Evolutionary conservation across 2,329 filamentous ascomycete genomes (phyloP), one percentile per base, ranked within the genome.

Genomic region (Sporothrix luriei): DNA sequence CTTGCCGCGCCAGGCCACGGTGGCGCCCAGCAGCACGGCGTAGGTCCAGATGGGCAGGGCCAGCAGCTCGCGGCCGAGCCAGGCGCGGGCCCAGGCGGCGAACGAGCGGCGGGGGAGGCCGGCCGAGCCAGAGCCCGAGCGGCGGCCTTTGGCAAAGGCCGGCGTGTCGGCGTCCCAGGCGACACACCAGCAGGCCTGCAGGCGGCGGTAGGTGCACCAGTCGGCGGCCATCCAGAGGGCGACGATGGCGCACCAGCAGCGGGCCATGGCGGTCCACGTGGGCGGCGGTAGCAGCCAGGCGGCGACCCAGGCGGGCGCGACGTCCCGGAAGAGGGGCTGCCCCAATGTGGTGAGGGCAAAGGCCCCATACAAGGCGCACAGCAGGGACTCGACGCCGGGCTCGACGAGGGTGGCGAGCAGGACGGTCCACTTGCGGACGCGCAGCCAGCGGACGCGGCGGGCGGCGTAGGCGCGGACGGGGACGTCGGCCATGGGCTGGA

Each of bases 371-470:
- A 89, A 80, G 26, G 90, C 93, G 79, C 93, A 97, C 0, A 98
- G 77, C 46, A 99, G 85, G 38, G 90, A 91, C 78, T 99, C 95
- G 0, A 96, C 93, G 2, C 93, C 94, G 0, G 94, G 95, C 77
- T 99, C 95, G 2, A 97, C 92, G 1, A 97, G 82, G 0, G 96
- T 98, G 0, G 95, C 96, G 0, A 91, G 83, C 1, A 92, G 85
- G 16, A 99, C 95, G 0, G 94, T 97, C 82, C 93, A 98, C 78
- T 99, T 99, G 59, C 95, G 85, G 1, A 97, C 96, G 6, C 95
- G 88, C 29, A 98, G 83, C 95, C 95, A 99, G 66, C 95, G 87
- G 4, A 94, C 90, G 29, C 95, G 87, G 14, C 95, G 89, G 5
- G 90, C 91, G 59, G 92, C 85, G 77, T 97, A 98, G 38, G 91